phyloP scores from a whole-genome alignment of 495 filamentous ascomycete genomes.

The Extremus antarcticus region DNA sequence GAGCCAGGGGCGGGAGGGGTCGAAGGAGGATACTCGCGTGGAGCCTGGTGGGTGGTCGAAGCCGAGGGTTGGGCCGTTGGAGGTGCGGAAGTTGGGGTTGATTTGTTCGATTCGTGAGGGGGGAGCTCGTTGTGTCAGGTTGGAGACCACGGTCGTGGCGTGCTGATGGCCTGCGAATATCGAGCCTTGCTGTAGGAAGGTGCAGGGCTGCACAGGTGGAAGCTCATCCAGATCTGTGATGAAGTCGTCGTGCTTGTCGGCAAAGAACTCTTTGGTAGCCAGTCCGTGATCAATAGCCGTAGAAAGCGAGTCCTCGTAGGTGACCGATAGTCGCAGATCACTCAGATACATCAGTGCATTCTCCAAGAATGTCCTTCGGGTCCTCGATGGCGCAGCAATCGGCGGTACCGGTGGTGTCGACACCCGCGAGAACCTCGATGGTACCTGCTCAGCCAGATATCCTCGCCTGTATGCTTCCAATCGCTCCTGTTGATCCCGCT shows the following conservation, averaged over 20 bases:
- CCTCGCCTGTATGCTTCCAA: conserved; percentile 41
- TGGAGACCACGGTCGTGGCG: conserved; percentile 21
- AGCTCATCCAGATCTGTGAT: conserved; percentile 48
- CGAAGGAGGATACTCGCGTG: conserved; percentile 17
- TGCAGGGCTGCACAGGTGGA: conserved; percentile 45
- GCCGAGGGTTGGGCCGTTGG: conserved; percentile 18
- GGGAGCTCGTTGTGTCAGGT: conserved; percentile 14
- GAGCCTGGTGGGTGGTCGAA: conserved; percentile 20
- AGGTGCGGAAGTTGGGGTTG: conserved; percentile 18
- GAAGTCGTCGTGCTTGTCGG: conserved; percentile 48
- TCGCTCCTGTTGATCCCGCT: conserved; percentile 38
- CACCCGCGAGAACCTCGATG: conserved; percentile 12
- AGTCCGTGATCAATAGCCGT: conserved; percentile 39
- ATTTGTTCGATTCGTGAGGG: conserved; percentile 15
- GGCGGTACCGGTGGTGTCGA: conserved; percentile 6
- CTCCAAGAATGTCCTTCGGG: conserved; percentile 37
- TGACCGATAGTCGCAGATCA: conserved; percentile 44
- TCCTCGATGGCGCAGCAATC: neutral
- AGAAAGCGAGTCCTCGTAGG: conserved; percentile 45
- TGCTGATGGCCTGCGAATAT: conserved; percentile 55
- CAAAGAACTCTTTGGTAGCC: conserved; percentile 39
- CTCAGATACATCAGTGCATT: conserved; percentile 57
- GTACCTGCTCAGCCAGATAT: conserved; percentile 35
- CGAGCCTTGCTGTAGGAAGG: conserved; percentile 55
- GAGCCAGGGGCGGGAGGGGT: conserved; percentile 26